Base-by-base conservation (phyloP, 306 rosid genomes). In the Vigna trinervia region DNA sequence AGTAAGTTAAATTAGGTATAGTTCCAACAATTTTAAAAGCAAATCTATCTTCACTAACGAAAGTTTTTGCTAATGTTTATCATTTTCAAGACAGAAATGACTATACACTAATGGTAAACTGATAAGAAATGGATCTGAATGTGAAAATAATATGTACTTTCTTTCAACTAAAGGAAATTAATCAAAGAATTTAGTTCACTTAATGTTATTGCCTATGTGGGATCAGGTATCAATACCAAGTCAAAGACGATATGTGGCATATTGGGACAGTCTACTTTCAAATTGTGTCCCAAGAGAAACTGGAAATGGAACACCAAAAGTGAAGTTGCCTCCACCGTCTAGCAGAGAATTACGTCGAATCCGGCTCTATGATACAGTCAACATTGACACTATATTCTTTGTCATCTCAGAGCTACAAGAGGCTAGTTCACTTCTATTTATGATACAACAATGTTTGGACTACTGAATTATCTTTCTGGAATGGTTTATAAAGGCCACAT, bases 141-240 rank as follows among this genome's bases (percentile, higher is more conserved):
- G 52, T 20, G 38, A 76, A 76, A 58, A 58, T 58, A 26, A 4
- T 1, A 12, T 26, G 4, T 32, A 30, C 10, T 28, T 46, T 67
- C 12, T 75, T 67, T 51, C 34, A 57, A 28, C 14, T 32, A 63
- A 38, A 22, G 9, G 61, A 22, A 54, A 43, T 26, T 41, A 11
- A 22, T 54, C 60, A 1, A n/a, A 59, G 60, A 30, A 70, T 4
- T 20, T 5, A 71, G 60, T 63, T 46, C 51, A 78, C 36, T 32
- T 2, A 56, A 57, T 58, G 51, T 26, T 65, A 73, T 26, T 69
- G 74, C 59, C 59, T 71, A 56, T 78, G 63, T 74, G 66, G 39
- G 17, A 74, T 79, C 83, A 95, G 99, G 99, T 95, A 79, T 95
- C 99, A 5, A 95, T 92, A 86, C 99, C 98, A 82, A 95, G 99